phyloP scores from a whole-genome alignment of 495 filamentous ascomycete genomes.

The Entonaema liquescens region DNA sequence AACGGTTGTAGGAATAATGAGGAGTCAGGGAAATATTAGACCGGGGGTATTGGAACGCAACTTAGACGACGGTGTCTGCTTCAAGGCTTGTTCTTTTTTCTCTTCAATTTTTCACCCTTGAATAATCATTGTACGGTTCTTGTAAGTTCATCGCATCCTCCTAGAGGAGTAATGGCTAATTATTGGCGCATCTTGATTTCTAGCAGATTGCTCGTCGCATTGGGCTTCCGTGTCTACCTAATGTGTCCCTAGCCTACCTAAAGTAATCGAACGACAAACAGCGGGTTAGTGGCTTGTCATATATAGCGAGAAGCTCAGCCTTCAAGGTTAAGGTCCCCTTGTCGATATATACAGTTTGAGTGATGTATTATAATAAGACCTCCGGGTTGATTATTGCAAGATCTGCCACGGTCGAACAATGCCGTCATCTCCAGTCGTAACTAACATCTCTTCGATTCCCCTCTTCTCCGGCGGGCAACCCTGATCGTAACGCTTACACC shows the following conservation, averaged over 20 bases:
- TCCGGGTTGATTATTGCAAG: slow-evolving; percentile 16
- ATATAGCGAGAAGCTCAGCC: neutral
- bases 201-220: slow-evolving; percentile 17
- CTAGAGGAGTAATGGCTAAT: slow-evolving; percentile 11
- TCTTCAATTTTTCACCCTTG: slow-evolving; percentile 17
- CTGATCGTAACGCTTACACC: slow-evolving; percentile 71
- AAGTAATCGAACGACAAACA: slow-evolving; percentile 4
- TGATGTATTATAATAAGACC: neutral
- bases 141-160: neutral
- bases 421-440: slow-evolving; percentile 85
- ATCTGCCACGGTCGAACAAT: slow-evolving; percentile 74
- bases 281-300: neutral
- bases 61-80: neutral
- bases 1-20: neutral
- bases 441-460: slow-evolving; percentile 73
- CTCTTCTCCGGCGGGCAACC: slow-evolving; percentile 53
- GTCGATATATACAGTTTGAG: slow-evolving; percentile 26
- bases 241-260: slow-evolving; percentile 6
- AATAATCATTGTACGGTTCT: slow-evolving; percentile 18
- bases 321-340: neutral
- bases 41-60: neutral
- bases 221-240: slow-evolving; percentile 10
- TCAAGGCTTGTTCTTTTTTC: neutral
- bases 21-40: neutral
- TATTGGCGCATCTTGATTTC: neutral